Percentiles rank a stretch among this genome's conserved stretches.
Conservation (phyloP, 225 moss, liverwort and hornwort species). For the Sphagnum tenellum region DNA sequence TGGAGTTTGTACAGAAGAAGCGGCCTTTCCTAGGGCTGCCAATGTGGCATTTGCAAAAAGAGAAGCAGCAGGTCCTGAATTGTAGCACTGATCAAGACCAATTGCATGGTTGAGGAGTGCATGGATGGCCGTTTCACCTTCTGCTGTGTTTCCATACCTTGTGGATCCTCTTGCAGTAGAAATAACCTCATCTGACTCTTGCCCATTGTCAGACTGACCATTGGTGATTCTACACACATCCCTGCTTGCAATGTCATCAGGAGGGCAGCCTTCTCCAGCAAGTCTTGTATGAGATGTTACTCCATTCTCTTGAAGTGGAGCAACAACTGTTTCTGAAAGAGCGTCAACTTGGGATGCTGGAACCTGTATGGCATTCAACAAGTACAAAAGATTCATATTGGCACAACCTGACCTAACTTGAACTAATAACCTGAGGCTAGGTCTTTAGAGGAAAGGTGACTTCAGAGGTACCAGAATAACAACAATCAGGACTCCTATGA, state of each 20-base stretch:
- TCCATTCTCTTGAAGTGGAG: slow-evolving; percentile 1
- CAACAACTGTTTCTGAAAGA: background rate
- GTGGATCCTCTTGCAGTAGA: too few species aligned
- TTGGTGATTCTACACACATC: too few species aligned
- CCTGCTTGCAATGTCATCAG: too few species aligned
- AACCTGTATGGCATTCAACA: background rate
- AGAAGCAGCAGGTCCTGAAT: slow-evolving; percentile 20
- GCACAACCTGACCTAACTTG: too few species aligned
- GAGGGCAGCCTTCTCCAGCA: too few species aligned
- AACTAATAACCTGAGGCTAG: too few species aligned
- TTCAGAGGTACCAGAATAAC: too few species aligned
- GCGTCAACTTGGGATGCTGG: background rate
- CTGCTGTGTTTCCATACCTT: background rate
- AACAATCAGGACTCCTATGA: too few species aligned
- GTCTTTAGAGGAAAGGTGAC: too few species aligned
- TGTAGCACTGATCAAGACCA: slow-evolving; percentile 15
- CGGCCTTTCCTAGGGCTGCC: slow-evolving; percentile 23
- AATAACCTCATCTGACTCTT: too few species aligned
- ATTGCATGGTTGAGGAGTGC: slow-evolving; percentile 26
- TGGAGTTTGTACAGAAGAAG: background rate
- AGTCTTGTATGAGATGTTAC: background rate
- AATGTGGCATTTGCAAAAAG: slow-evolving; percentile 31
- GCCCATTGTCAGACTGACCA: too few species aligned
- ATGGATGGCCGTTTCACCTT: slow-evolving; percentile 17
- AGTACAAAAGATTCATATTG: background rate